Base-by-base conservation (phyloP, 148 eudicot genomes). In the Drosera capensis region DNA sequence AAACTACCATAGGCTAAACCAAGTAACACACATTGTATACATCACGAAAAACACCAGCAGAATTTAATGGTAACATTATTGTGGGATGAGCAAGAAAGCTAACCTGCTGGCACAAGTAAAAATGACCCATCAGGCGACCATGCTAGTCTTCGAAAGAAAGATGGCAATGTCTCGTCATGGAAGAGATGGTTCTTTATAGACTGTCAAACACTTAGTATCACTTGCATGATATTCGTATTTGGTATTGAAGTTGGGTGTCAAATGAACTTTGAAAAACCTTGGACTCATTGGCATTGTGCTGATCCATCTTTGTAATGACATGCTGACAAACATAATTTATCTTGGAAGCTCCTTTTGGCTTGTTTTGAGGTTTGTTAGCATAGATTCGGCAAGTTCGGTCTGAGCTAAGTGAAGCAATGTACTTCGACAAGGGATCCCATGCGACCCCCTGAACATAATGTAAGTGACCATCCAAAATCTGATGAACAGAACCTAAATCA, bases 361-460 rank as follows among this genome's bases (percentile, higher is more conserved):
- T 74, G 36, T 55, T 64, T 58, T 79, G 79, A 40, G 95, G 93
- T 59, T 78, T 84, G 49, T 80, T 84, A 43, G 66, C 70, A 56
- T 75, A 90, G 42, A 90, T 66, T 30, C 95, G 71, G 60, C 87
- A 80, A 28, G 87, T 78, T 73, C 97, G 73, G 56, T 90, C 95
- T 40, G 95, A 90, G 65, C 97, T 84, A 52, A 90, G 64, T 26
- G 97, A 90, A 40, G 97, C 87, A 50, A 71, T 71, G 51, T 77
- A 90, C 49, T 75, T 84, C 15, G 72, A 54, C 48, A 90, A 64
- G 25, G 97, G 97, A 73, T 84, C 97, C 93, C 92, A 90, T 37
- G 97, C 93, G 24, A 90, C 97, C 52, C 97, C 95, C 69, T 90
- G 97, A 58, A 90, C 97, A 59, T 84, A 90, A 70, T 84, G 97